Evolutionary conservation across 1,139 yeast species (phyloP), one percentile per base, ranked within the genome.

Genomic region (Zhuliangozyma parablackwelliae): DNA sequence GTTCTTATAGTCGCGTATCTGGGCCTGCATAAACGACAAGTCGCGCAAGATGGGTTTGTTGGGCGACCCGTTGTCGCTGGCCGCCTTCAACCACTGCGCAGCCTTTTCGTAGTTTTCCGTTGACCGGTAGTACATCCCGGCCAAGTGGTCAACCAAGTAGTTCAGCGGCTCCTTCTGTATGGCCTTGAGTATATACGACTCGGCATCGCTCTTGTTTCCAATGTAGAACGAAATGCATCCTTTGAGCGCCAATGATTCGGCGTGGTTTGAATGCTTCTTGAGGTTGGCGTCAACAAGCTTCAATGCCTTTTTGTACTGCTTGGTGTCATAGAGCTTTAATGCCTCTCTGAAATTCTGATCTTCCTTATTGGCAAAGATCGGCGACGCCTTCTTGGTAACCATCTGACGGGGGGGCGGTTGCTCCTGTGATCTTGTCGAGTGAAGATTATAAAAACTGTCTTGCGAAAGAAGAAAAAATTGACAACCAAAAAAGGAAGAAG

Each of bases 231-330:
- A 64, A 41, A 80, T 68, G 42, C 95, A 71, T 4, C 96, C 97
- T 61, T 90, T 89, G 50, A 94, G 71, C 2, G 96, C 88, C 42
- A 86, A 63, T 2, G 95, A 80, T 53, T 87, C 96, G 28, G 89
- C 84, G 59, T 87, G 90, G 35, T 68, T 70, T 9, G 88, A 72
- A 54, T 80, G 80, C 51, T 86, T 87, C 63, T 88, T 88, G 53
- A 92, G 63, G 51, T 85, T 77, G 31, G 76, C 69, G 40, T 94
- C 97, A 26, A 88, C 75, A 27, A 80, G 57, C 57, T 86, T 86
- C 51, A 89, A 63, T 0, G 96, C 80, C 53, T 89, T 89, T 56
- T 88, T 88, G 69, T 89, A 90, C 59, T 88, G 92, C 57, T 86
- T 88, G 33, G 71, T 57, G 54, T 92, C 98, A 54, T 88, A 21